Percentiles rank a stretch among this genome's conserved stretches.
Conservation (phyloP, 306 rosid species). For the Quercus wislizeni region DNA sequence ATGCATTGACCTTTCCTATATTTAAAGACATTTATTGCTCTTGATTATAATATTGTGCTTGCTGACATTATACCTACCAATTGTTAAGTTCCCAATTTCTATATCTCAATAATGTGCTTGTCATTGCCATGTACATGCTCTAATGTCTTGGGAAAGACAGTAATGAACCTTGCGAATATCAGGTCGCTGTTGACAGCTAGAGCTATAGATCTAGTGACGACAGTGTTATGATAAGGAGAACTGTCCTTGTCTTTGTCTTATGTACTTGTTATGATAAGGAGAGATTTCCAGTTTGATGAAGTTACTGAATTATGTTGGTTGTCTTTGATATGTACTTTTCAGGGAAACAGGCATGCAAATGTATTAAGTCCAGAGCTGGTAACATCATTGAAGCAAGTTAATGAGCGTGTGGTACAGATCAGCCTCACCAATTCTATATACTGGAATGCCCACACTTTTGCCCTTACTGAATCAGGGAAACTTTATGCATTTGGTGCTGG, state of each 20-base stretch:
- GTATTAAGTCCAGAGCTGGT: slow-evolving; percentile 74
- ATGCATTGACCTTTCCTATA: too few relatives aligned
- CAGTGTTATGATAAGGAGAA: not conserved
- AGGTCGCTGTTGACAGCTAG: too few relatives aligned
- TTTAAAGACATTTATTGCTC: too few relatives aligned
- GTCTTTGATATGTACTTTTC: slow-evolving; percentile 21
- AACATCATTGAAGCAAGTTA: slow-evolving; percentile 61
- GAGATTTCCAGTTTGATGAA: not conserved
- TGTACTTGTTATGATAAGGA: not conserved
- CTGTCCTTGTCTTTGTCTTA: not conserved
- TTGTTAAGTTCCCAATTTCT: not conserved
- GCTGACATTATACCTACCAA: not conserved
- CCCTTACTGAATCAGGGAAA: slow-evolving; percentile 89
- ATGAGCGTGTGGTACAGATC: slow-evolving; percentile 82
- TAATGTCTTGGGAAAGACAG: not conserved
- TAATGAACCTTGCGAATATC: not conserved
- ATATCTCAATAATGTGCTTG: not conserved
- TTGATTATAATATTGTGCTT: too few relatives aligned
- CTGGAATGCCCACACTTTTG: slow-evolving; percentile 96
- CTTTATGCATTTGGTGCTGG: slow-evolving; percentile 92
- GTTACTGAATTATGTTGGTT: slow-evolving; percentile 3
- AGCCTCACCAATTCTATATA: slow-evolving; percentile 85
- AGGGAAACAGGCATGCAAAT: slow-evolving; percentile 69
- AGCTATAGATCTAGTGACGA: too few relatives aligned
- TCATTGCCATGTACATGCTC: not conserved